Percentiles rank a stretch among this genome's conserved stretches.
phyloP scores from a whole-genome alignment of 208 protist genomes.

The Willaertia magna region DNA sequence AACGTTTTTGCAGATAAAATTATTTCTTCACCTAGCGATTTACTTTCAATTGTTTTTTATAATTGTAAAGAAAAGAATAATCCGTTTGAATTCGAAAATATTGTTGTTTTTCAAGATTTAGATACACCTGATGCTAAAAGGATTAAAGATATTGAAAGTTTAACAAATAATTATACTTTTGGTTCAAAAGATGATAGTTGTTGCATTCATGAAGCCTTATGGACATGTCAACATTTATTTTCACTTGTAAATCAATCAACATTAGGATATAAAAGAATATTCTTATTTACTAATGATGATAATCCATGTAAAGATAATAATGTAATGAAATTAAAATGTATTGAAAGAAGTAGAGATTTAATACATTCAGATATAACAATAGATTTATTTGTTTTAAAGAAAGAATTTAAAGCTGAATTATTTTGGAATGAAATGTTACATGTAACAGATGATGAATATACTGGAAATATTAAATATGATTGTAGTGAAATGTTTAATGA shows the following conservation, averaged over 20 bases:
- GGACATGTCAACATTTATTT: constrained; percentile 54
- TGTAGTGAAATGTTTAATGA: background rate
- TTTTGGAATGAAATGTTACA: background rate
- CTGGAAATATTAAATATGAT: background rate
- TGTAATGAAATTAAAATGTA: constrained; percentile 35
- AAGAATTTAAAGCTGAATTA: background rate
- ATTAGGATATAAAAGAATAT: constrained; percentile 45
- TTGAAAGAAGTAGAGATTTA: constrained; percentile 36
- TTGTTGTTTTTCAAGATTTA: background rate
- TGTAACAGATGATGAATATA: background rate
- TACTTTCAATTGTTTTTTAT: background rate
- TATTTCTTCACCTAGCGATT: background rate
- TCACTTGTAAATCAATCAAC: constrained; percentile 13
- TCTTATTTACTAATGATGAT: constrained; percentile 65
- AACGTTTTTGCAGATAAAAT: background rate
- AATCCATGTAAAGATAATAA: constrained; percentile 38
- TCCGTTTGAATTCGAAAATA: constrained; percentile 4
- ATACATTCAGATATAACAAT: constrained; percentile 38
- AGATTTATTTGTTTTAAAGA: constrained; percentile 45
- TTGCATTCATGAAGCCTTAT: constrained; percentile 30
- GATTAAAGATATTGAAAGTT: constrained; percentile 1
- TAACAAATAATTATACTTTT: background rate
- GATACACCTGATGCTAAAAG: background rate
- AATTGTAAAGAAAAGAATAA: background rate
- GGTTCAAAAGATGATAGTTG: background rate